phyloP scores from a whole-genome alignment of 2,329 filamentous ascomycete genomes.

The Pseudocercospora fijiensis region DNA sequence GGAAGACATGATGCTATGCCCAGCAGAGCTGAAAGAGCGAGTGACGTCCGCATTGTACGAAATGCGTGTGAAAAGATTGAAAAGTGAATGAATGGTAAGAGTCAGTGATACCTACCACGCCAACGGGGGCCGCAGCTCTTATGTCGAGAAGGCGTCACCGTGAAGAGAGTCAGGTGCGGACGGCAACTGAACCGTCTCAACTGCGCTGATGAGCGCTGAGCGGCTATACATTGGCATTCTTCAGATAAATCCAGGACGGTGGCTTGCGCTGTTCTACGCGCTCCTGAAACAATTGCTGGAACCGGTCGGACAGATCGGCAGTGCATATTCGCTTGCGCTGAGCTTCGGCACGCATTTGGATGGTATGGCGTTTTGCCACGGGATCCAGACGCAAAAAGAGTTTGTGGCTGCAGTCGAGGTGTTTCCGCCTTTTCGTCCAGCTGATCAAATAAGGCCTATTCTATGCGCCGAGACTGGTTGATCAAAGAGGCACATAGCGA shows the following conservation, averaged over 20 bases:
- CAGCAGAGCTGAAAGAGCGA: slow-evolving; percentile 8
- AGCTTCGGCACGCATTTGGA: slow-evolving; percentile 6
- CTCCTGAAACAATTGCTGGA: neutral
- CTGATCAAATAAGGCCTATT: too few relatives aligned
- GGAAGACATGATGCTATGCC: slow-evolving; percentile 7
- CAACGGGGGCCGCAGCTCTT: neutral
- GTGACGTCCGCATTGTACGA: neutral
- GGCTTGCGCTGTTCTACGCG: neutral
- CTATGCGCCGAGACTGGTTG: too few relatives aligned
- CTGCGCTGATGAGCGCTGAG: neutral
- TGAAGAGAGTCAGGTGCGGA: slow-evolving; percentile 4
- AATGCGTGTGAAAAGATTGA: neutral
- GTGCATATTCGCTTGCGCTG: slow-evolving; percentile 6
- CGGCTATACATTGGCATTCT: slow-evolving; percentile 5
- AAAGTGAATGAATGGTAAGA: neutral
- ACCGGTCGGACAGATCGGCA: neutral
- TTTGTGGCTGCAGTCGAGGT: slow-evolving; percentile 12
- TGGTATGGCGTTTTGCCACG: slow-evolving; percentile 10
- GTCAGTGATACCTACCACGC: neutral
- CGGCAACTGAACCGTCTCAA: neutral
- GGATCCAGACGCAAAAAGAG: slow-evolving; percentile 15
- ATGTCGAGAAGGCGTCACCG: neutral
- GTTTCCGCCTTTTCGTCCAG: too few relatives aligned
- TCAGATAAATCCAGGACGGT: neutral
- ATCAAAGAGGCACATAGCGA: too few relatives aligned